Evolutionary conservation across 257 asterid genomes (phyloP), one percentile per base, ranked within the genome.

Genomic region (Salvia splendens): DNA sequence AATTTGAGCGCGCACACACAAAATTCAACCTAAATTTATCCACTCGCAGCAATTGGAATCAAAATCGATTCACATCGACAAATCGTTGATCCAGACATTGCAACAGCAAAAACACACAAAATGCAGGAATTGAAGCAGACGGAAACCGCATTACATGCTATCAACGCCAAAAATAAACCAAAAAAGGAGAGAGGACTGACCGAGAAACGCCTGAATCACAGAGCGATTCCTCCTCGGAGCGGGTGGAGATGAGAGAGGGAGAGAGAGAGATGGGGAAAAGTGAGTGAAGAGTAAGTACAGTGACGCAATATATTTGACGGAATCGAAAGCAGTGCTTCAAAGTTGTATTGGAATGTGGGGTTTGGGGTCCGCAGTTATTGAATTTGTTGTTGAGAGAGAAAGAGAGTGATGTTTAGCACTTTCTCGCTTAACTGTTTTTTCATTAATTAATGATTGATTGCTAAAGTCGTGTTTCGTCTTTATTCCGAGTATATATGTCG

Each of bases 351-450:
- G 69, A 74, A 71, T 64, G 24, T 53, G 43, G 24, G 51, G 14
- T 55, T 74, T 86, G 79, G 81, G 70, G 83, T 86, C 92, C 92
- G 92, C 65, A 78, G 80, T 69, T 68, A 73, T 64, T 68, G 55
- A 42, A 45, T 53, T 47, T 61, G 71, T 61, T 35, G 46, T 16
- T 6, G 32, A 8, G 46, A n/a, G n/a, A 14, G 64, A 36, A 33
- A 59, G 48, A 59, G 64, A 8, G 65, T 3, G 38, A 33, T 5
- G 4, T 35, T 4, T 4, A 35, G 40, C 38, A 1, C 6, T 36
- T 36, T 38, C 42, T 6, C 42, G 42, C n/a, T 43, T 12, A 4
- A 4, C 54, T 61, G 11, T 50, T 40, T 32, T 1, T 16, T 24
- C 9, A 17, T 59, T 51, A 11, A 10, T 28, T 42, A 3, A 36